These are phyloP conservation scores for rapeseed (Brassica napus) DNA, from an alignment of 345 rosid species.

Conservation along the genomic window Da-Ae NC_063445.1:5381501-5382000, in stretches of 20 bases:
- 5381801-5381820: background rate
- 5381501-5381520: too few species aligned
- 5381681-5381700: constrained; percentile 37
- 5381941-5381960: background rate
- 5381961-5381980: background rate
- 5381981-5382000: background rate
- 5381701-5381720: constrained; percentile 32
- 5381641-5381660: background rate
- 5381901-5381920: background rate
- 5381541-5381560: too few species aligned
- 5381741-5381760: constrained; percentile 25
- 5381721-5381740: constrained; percentile 37
- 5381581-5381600: too few species aligned
- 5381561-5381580: too few species aligned
- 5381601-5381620: too few species aligned
- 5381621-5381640: background rate
- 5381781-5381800: constrained; percentile 18
- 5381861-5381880: background rate
- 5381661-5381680: background rate
- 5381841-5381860: background rate
- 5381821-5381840: background rate
- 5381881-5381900: background rate
- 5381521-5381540: too few species aligned
- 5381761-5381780: constrained; percentile 19
- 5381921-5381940: background rate